Percentiles rank a stretch among this genome's conserved stretches.
Evolutionary conservation across 768 basidiomycete species (phyloP).

Genomic region (Serendipita sp.): DNA sequence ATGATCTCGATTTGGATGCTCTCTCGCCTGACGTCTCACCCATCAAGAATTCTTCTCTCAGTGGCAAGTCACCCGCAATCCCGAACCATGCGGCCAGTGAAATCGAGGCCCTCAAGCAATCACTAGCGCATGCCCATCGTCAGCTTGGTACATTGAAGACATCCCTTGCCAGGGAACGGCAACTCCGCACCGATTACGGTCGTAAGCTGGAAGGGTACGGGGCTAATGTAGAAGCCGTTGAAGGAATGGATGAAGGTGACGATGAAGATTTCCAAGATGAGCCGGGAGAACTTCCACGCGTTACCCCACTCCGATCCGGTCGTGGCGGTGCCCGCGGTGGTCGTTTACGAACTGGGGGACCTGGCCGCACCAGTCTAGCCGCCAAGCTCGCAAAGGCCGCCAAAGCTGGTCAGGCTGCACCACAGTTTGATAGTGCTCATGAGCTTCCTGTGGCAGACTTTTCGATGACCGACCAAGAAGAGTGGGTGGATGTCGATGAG

Average conservation of each 20-base stretch:
- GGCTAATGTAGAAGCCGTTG: slow-evolving; percentile 26
- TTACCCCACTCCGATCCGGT: slow-evolving; percentile 40
- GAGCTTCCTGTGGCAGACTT: background rate
- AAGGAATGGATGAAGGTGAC: slow-evolving; percentile 28
- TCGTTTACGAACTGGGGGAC: slow-evolving; percentile 27
- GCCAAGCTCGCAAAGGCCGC: slow-evolving; percentile 47
- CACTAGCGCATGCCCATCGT: slow-evolving; percentile 72
- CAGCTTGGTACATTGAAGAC: slow-evolving; percentile 72
- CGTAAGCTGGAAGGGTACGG: slow-evolving; percentile 33
- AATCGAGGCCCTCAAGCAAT: slow-evolving; percentile 65
- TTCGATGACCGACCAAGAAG: background rate
- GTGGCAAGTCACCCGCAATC: slow-evolving; percentile 16
- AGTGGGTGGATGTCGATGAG: slow-evolving; percentile 5
- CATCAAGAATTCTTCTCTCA: slow-evolving; percentile 26
- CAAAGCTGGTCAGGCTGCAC: slow-evolving; percentile 12
- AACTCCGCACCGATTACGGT: slow-evolving; percentile 52
- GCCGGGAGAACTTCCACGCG: slow-evolving; percentile 26
- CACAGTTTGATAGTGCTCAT: background rate
- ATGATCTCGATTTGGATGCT: slow-evolving; percentile 24
- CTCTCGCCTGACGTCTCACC: slow-evolving; percentile 31
- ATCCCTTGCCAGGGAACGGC: slow-evolving; percentile 68
- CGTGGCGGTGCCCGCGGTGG: slow-evolving; percentile 31
- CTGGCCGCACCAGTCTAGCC: slow-evolving; percentile 37
- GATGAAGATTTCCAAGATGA: slow-evolving; percentile 26
- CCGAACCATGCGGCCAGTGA: slow-evolving; percentile 66